Conservation (phyloP, 2,329 filamentous ascomycete genomes). For the Colletotrichum filicis region DNA sequence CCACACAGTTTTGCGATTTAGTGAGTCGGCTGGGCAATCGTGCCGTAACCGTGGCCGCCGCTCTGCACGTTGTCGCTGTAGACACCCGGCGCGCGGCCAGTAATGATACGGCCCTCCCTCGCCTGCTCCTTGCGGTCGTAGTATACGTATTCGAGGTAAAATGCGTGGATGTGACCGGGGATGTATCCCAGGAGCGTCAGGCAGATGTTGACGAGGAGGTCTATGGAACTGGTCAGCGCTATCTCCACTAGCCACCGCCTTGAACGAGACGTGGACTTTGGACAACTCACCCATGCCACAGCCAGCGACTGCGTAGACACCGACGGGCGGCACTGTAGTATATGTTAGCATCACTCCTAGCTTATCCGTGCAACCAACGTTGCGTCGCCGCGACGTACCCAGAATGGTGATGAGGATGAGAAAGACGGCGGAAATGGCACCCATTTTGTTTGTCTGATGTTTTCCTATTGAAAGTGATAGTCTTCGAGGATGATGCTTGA, state of each 20-base stretch:
- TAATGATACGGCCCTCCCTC: slow-evolving; percentile 64
- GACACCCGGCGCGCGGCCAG: slow-evolving; percentile 71
- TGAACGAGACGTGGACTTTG: too few relatives aligned
- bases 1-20: background rate
- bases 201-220: slow-evolving; percentile 74
- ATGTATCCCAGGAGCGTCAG: slow-evolving; percentile 77
- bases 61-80: slow-evolving; percentile 80
- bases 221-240: slow-evolving; percentile 41
- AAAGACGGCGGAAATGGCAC: slow-evolving; percentile 58
- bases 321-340: slow-evolving; percentile 71
- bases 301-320: slow-evolving; percentile 72
- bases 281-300: slow-evolving; percentile 64
- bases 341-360: slow-evolving; percentile 35
- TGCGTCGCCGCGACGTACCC: slow-evolving; percentile 49
- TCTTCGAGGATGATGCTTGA: slow-evolving; percentile 30
- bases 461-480: background rate
- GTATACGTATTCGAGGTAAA: slow-evolving; percentile 87
- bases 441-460: slow-evolving; percentile 53
- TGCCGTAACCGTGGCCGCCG: slow-evolving; percentile 71
- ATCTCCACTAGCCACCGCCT: background rate
- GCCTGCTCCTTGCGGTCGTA: slow-evolving; percentile 77
- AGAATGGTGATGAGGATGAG: slow-evolving; percentile 64
- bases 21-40: slow-evolving; percentile 44
- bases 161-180: slow-evolving; percentile 83
- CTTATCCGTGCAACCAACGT: background rate